Conservation (phyloP, 176 grass and related monocot genomes). For the Carex pumila region DNA sequence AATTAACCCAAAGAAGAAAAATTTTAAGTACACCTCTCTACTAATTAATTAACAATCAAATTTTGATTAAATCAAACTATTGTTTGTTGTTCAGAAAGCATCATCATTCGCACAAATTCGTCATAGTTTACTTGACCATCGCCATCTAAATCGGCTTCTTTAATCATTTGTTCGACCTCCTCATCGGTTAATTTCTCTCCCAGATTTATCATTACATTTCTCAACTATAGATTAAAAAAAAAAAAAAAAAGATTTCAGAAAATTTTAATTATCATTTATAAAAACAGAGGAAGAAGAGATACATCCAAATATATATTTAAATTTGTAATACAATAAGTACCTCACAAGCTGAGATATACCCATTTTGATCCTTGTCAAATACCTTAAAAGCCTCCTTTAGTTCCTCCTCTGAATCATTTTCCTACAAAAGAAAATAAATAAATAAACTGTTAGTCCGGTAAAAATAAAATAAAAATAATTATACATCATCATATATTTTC, state of each 20-base stretch:
- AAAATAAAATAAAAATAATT: no score
- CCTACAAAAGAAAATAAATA: not conserved
- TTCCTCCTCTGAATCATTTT: constrained; percentile 55
- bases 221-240: constrained; percentile 26
- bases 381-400: constrained; percentile 83
- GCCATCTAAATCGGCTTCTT: constrained; percentile 63
- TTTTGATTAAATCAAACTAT: not conserved
- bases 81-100: constrained; percentile 27
- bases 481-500: no score
- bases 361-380: constrained; percentile 92
- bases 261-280: not conserved
- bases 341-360: constrained; percentile 61
- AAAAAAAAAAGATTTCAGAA: not conserved
- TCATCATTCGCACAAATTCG: constrained; percentile 93
- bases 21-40: not conserved
- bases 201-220: constrained; percentile 62
- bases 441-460: not conserved
- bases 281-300: not conserved
- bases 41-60: not conserved
- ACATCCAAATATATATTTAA: not conserved
- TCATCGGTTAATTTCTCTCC: constrained; percentile 62
- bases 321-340: constrained; percentile 3
- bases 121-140: constrained; percentile 72
- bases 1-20: not conserved
- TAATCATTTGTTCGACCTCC: constrained; percentile 71